These are phyloP conservation scores for Fraxinus floribunda DNA, from an alignment of 305 asterid species.

Conservation along the genomic window DNA sequence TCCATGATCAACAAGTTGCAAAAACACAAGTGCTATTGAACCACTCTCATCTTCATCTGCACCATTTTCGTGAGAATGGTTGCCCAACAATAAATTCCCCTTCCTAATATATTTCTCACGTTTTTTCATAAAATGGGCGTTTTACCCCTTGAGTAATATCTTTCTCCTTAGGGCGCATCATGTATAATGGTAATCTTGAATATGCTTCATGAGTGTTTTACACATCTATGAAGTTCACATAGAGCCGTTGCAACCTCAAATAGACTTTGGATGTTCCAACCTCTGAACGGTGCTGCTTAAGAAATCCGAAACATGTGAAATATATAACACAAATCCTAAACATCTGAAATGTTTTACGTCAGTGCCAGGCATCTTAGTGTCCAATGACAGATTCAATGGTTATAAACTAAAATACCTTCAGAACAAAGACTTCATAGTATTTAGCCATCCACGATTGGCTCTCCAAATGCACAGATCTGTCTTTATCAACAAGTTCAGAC, in stretches of 20 bases:
- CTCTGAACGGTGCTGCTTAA: background rate
- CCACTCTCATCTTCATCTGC: background rate
- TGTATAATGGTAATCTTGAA: background rate
- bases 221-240: background rate
- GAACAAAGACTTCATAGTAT: conserved; percentile 56
- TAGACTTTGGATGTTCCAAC: background rate
- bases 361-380: background rate
- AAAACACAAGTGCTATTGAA: background rate
- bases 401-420: conserved; percentile 42
- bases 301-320: background rate
- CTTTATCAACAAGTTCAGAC: conserved; percentile 45
- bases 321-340: background rate
- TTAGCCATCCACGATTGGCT: conserved; percentile 79
- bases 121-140: background rate
- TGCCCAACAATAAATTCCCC: background rate
- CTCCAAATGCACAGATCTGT: conserved; percentile 45
- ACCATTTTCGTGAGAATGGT: background rate
- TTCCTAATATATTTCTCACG: background rate
- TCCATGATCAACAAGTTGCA: background rate
- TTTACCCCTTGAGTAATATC: background rate
- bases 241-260: background rate
- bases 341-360: background rate
- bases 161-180: background rate
- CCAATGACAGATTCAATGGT: background rate
- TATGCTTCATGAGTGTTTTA: background rate